Evolutionary conservation across 2,329 filamentous ascomycete species (phyloP).

Genomic region (Coniochaeta sp.): DNA sequence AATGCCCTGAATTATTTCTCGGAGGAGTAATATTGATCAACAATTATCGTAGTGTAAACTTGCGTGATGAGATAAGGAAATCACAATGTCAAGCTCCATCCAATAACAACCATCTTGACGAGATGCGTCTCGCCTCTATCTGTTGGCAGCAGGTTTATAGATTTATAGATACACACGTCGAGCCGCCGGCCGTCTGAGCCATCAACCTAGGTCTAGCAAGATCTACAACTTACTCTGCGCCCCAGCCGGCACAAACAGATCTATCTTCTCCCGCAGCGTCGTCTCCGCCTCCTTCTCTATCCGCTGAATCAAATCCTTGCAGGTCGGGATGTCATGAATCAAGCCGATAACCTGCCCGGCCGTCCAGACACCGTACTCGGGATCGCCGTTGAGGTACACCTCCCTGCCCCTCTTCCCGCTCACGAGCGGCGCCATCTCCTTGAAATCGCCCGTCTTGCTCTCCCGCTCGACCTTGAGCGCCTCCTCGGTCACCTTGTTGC

Average conservation of each 20-base stretch:
- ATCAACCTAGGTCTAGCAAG: neutral
- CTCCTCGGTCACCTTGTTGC: conserved; percentile 79
- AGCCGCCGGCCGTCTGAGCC: neutral
- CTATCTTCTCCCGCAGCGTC: conserved; percentile 51
- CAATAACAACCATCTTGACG: too few relatives aligned
- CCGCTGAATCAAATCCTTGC: conserved; percentile 58
- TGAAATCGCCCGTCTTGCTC: conserved; percentile 79
- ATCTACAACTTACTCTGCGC: conserved; percentile 48
- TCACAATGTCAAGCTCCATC: neutral
- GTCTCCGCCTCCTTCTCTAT: conserved; percentile 73
- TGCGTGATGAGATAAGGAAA: too few relatives aligned
- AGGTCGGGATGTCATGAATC: conserved; percentile 77
- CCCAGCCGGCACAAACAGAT: conserved; percentile 39
- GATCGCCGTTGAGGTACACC: conserved; percentile 88
- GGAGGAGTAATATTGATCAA: too few relatives aligned
- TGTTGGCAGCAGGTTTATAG: neutral
- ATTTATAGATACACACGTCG: neutral
- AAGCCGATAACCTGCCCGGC: conserved; percentile 90
- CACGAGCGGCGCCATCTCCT: conserved; percentile 78
- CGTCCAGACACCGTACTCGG: conserved; percentile 92
- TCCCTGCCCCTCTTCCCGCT: conserved; percentile 85
- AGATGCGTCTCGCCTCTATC: neutral
- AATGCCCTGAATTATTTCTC: too few relatives aligned
- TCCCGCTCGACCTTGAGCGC: conserved; percentile 78
- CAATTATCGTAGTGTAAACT: too few relatives aligned